Conservation (phyloP, 768 basidiomycete genomes). For the Russula emetica region DNA sequence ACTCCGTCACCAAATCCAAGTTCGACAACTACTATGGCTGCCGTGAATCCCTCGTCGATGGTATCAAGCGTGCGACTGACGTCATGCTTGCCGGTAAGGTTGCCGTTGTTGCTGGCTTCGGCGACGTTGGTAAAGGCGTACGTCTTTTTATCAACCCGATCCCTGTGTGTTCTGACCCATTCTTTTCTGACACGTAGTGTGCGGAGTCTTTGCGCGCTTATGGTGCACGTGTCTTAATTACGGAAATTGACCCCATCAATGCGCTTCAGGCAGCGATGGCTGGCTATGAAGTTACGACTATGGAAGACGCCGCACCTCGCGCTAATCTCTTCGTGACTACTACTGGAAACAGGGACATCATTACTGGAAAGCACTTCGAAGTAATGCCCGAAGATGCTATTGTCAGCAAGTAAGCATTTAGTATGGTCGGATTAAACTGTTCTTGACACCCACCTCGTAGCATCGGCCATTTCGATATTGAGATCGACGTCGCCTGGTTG, state of each 20-base stretch:
- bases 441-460: slow-evolving; percentile 36
- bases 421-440: background rate
- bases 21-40: slow-evolving; percentile 99
- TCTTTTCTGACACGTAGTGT: slow-evolving; percentile 51
- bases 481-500: slow-evolving; percentile 98
- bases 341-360: slow-evolving; percentile 98
- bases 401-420: slow-evolving; percentile 78
- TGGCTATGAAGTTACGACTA: slow-evolving; percentile 96
- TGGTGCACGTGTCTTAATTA: slow-evolving; percentile 92
- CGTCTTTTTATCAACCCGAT: slow-evolving; percentile 36
- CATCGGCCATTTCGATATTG: slow-evolving; percentile 83
- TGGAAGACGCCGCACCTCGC: slow-evolving; percentile 93
- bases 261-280: slow-evolving; percentile 99
- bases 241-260: slow-evolving; percentile 99
- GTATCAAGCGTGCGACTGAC: slow-evolving; percentile 99
- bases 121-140: slow-evolving; percentile 99
- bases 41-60: slow-evolving; percentile 98
- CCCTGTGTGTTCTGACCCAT: background rate
- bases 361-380: slow-evolving; percentile 84
- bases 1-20: slow-evolving; percentile 99
- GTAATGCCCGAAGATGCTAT: slow-evolving; percentile 98
- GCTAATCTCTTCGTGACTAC: slow-evolving; percentile 95
- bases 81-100: slow-evolving; percentile 99
- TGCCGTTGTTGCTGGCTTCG: slow-evolving; percentile 96
- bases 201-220: slow-evolving; percentile 97